Base-by-base conservation (phyloP, 257 asterid genomes). In the Fraxinus americana region DNA sequence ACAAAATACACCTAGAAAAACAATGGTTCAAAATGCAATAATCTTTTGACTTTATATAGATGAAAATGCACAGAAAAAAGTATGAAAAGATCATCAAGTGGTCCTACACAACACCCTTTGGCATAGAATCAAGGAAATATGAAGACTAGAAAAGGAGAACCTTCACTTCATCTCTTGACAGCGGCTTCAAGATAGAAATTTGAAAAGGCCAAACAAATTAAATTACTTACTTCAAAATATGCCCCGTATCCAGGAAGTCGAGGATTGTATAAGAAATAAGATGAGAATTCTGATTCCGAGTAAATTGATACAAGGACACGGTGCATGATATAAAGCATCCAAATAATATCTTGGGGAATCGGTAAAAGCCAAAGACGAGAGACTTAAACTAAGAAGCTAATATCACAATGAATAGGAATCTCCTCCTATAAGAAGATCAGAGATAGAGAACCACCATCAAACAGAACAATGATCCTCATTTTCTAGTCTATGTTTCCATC, bases 381-480 rank as follows among this genome's bases (percentile, higher is more conserved):
- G 67, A 50, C 59, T 59, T 29, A 59, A 11, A 59, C 13, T 59
- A 23, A 8, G 30, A 61, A 61, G 67, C 67, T 4, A 23, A 61
- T 23, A 61, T 7, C 12, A 4, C 61, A 14, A 14, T 14, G 21
- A 17, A 17, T 52, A 52, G 61, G n/a, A 52, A 52, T 52, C 9
- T 52, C 23, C 61, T 17, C 5, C 7, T 7, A 52, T 52, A 17
- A 16, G 8, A 52, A 59, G 67, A 59, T 59, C 32, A 59, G 13
- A 59, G 30, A 59, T 5, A 59, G 29, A 19, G 2, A 17, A 19
- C 63, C 25, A 19, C 63, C 63, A 16, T 52, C 43, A 23, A 70
- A 43, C 16, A 48, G 30, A 54, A 48, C n/a, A 73, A 36, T 11
- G 82, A 71, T 36, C 30, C 30, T n/a, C 74, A 67, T 14, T 36